These are phyloP conservation scores for Phytophthora citricola DNA, from an alignment of 352 stramenopile genomes.

Conservation along the genomic window DNA sequence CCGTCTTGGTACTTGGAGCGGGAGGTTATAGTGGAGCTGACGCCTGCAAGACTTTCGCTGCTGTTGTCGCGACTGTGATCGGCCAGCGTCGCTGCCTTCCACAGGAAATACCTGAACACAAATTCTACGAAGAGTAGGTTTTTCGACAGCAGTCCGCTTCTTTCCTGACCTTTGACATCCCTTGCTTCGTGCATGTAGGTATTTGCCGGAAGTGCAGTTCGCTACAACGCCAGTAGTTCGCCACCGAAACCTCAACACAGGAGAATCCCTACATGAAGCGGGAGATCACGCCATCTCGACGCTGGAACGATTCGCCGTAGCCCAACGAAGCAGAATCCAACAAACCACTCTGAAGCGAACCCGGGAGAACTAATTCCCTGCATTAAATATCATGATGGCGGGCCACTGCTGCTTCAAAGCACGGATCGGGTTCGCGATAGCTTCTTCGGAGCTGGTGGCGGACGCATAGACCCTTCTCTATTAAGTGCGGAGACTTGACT, in stretches of 20 bases:
- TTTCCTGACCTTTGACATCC: neutral
- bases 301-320: constrained; percentile 3
- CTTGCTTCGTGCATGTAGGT: constrained; percentile 4
- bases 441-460: constrained; percentile 21
- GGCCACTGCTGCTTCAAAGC: too few relatives aligned
- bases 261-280: neutral
- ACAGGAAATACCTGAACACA: constrained; percentile 56
- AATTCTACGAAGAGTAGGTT: constrained; percentile 60
- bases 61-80: constrained; percentile 57
- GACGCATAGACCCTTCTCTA: constrained; percentile 20
- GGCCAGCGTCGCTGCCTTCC: constrained; percentile 30
- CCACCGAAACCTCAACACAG: constrained; percentile 11
- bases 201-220: constrained; percentile 9
- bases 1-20: constrained; percentile 65
- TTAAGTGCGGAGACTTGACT: constrained; percentile 12
- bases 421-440: constrained; percentile 21
- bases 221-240: neutral
- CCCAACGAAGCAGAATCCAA: neutral
- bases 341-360: constrained; percentile 1
- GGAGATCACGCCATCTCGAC: constrained; percentile 10
- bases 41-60: constrained; percentile 55
- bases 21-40: constrained; percentile 76
- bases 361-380: neutral
- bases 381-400: too few relatives aligned
- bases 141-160: neutral